Evolutionary conservation across 2,329 filamentous ascomycete species (phyloP).

Genomic region (Periconia sp.): DNA sequence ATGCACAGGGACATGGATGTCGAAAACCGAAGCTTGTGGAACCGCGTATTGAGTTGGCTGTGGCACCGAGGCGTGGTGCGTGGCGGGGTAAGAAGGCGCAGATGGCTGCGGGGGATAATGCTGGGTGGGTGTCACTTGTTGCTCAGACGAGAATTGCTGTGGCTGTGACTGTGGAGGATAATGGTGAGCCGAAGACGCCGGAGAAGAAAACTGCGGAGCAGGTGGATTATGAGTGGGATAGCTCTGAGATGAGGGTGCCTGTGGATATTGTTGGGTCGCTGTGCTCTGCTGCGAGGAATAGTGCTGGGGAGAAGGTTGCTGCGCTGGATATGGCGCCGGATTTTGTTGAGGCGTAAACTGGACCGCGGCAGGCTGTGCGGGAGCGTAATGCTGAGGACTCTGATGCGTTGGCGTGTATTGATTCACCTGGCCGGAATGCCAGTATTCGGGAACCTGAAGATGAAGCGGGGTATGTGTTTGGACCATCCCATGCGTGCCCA

Average conservation of each 20-base stretch:
- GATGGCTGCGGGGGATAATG: slow-evolving; percentile 26
- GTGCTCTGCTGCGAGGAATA: slow-evolving; percentile 8
- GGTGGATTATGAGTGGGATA: slow-evolving; percentile 29
- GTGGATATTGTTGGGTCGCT: slow-evolving; percentile 28
- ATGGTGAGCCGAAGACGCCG: slow-evolving; percentile 21
- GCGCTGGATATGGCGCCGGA: slow-evolving; percentile 28
- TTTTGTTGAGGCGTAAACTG: slow-evolving; percentile 28
- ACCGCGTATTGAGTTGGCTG: slow-evolving; percentile 33
- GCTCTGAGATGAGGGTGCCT: slow-evolving; percentile 32
- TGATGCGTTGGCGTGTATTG: slow-evolving; percentile 34
- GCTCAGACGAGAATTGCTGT: slow-evolving; percentile 17
- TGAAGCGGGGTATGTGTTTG: slow-evolving; percentile 35
- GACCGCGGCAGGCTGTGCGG: slow-evolving; percentile 22
- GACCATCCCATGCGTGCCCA: slow-evolving; percentile 28
- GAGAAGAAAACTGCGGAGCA: slow-evolving; percentile 26
- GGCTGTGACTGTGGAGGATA: slow-evolving; percentile 23
- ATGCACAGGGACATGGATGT: slow-evolving; percentile 25
- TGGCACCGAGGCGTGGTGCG: slow-evolving; percentile 26
- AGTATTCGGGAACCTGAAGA: slow-evolving; percentile 39
- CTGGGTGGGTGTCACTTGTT: slow-evolving; percentile 14
- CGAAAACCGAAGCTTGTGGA: slow-evolving; percentile 29
- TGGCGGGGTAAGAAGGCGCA: slow-evolving; percentile 24
- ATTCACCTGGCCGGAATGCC: slow-evolving; percentile 31
- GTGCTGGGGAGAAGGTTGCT: slow-evolving; percentile 21
- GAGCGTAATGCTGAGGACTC: slow-evolving; percentile 31